These are phyloP conservation scores for Dothidotthia symphoricarpi DNA, from an alignment of 2,329 filamentous ascomycete genomes.

Conservation along the genomic window DNA sequence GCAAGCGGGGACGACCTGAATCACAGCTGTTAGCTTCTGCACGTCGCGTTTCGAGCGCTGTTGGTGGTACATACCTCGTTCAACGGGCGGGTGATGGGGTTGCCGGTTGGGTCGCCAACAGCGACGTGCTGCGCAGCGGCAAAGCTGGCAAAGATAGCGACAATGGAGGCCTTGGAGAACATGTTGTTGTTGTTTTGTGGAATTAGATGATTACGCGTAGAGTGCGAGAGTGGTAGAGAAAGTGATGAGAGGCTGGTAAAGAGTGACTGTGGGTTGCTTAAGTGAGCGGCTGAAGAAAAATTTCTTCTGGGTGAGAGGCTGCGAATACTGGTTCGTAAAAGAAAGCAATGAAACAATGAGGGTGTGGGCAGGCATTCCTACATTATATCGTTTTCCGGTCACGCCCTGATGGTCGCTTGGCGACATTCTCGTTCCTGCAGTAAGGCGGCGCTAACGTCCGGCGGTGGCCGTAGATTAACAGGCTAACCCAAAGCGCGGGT, in stretches of 20 bases:
- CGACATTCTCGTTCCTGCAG: background rate
- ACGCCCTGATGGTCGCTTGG: too few relatives aligned
- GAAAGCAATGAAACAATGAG: constrained; percentile 5
- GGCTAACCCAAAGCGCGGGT: too few relatives aligned
- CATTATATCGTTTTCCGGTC: constrained; percentile 23
- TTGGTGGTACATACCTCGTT: constrained; percentile 41
- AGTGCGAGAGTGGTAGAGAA: constrained; percentile 18
- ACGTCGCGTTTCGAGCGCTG: constrained; percentile 2
- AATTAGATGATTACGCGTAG: constrained; percentile 33
- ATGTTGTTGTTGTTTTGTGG: constrained; percentile 25
- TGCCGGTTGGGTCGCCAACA: constrained; percentile 46
- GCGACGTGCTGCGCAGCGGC: constrained; percentile 41
- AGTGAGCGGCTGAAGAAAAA: constrained; percentile 32
- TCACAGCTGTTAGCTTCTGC: constrained; percentile 7
- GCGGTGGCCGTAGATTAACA: background rate
- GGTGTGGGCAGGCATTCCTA: constrained; percentile 6
- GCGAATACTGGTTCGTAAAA: constrained; percentile 1
- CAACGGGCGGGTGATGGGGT: constrained; percentile 55
- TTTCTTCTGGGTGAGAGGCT: constrained; percentile 18
- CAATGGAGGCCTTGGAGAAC: constrained; percentile 42
- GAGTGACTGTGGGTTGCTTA: constrained; percentile 23
- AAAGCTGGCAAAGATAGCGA: constrained; percentile 54
- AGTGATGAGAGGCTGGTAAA: constrained; percentile 11
- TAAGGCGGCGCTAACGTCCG: background rate
- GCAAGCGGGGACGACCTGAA: constrained; percentile 54